Evolutionary conservation across 352 stramenopile genomes (phyloP), one percentile per base, ranked within the genome.

Genomic region (Saprolegnia parasitica): DNA sequence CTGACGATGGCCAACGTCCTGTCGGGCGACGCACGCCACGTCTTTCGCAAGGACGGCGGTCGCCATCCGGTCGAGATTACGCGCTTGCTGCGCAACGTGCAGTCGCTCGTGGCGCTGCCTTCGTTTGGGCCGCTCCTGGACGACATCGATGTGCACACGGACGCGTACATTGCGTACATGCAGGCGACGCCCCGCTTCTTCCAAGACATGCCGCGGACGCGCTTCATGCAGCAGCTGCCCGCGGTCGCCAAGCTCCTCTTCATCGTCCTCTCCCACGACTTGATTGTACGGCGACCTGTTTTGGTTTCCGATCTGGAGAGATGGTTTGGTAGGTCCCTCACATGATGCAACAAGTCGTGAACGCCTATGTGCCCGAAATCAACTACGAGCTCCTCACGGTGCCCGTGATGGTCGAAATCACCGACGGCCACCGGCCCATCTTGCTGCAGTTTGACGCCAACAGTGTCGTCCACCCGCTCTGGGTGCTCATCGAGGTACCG

Each of bases 271-370:
- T 70, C 50, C 23, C 63, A 70, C 42, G n/a, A 70, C 16, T 10
- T 60, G 0, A 70, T 70, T 42, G 63, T 70, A 70, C 32, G 35
- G 50, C 8, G 8, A 16, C 52, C 32, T 16, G n/a, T n/a, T 58
- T 8, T 15, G 39, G 8, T 8, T 46, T 46, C 39, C 39, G 39
- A 16, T 15, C 8, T 15, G 8, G 39, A 46, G 15, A 46, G 8
- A 58, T 58, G 35, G 24, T 4, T 70, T 5, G 8, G n/a, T 70
- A 70, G 63, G 61, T 52, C 2, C 46, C 54, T 26, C 10, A 52
- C 18, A 70, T 70, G 46, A 21, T 70, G 46, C 63, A 70, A 23
- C 42, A 70, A 8, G 24, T 70, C 29, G 46, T 70, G 9, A 23
- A 46, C 4, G 46, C 46, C 26, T 23, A 61, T 13, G 16, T 70